A percentile compares a stretch with the other conserved stretches of the same genome.
Evolutionary conservation across 257 asterid genomes (phyloP).

Genomic region (Avicennia marina): DNA sequence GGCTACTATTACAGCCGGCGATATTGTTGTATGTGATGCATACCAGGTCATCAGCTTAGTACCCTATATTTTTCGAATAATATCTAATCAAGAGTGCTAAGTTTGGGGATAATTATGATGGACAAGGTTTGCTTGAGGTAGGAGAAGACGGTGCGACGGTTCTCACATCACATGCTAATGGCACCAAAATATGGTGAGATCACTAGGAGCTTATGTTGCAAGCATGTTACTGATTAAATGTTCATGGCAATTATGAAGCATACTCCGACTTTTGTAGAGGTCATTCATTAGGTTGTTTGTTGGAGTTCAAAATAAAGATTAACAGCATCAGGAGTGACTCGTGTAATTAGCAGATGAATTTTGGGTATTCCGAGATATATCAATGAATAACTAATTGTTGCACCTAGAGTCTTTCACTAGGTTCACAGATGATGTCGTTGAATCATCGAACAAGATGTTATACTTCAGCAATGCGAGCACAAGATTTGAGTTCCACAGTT

Average conservation of each 20-base stretch:
- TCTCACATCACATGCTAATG: slow-evolving; percentile 54
- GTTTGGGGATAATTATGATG: neutral
- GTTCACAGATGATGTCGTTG: slow-evolving; percentile 65
- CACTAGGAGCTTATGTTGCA: neutral
- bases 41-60: slow-evolving; percentile 26
- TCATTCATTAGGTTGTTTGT: no score
- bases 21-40: slow-evolving; percentile 47
- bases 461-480: slow-evolving; percentile 63
- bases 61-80: no score
- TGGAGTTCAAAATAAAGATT: no score
- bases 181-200: slow-evolving; percentile 40
- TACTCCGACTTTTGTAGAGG: no score
- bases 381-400: no score
- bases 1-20: slow-evolving; percentile 38
- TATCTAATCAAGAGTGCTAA: neutral
- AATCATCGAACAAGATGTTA: slow-evolving; percentile 49
- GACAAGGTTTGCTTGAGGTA: slow-evolving; percentile 59
- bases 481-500: slow-evolving; percentile 33
- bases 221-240: neutral
- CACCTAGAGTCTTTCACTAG: slow-evolving; percentile 17
- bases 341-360: no score
- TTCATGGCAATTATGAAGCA: neutral
- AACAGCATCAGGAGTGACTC: no score
- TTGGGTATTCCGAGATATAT: no score
- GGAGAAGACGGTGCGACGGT: slow-evolving; percentile 28